Evolutionary conservation across 2,329 filamentous ascomycete genomes (phyloP).

Genomic region (Colletotrichum acutatum): DNA sequence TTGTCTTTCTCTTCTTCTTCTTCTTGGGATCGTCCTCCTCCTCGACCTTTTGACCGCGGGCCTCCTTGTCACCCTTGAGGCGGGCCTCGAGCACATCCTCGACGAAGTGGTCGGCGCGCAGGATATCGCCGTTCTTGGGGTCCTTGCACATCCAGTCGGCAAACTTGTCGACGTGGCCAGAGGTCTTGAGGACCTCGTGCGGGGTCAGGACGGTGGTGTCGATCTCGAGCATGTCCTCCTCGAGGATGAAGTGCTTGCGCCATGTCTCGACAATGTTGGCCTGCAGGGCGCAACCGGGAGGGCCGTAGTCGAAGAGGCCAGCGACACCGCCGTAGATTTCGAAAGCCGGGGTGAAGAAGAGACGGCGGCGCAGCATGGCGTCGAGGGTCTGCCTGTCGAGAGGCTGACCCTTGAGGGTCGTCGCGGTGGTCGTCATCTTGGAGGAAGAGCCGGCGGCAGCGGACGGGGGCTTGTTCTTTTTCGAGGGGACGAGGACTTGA

Average conservation of each 20-base stretch:
- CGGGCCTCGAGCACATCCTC: slow-evolving; percentile 91
- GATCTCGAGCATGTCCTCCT: slow-evolving; percentile 95
- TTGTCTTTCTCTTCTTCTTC: slow-evolving; percentile 88
- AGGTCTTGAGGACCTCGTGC: slow-evolving; percentile 92
- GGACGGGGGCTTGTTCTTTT: slow-evolving; percentile 14
- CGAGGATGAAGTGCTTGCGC: slow-evolving; percentile 92
- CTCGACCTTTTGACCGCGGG: slow-evolving; percentile 83
- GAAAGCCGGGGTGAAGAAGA: slow-evolving; percentile 96
- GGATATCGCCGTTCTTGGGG: slow-evolving; percentile 95
- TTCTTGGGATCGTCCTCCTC: slow-evolving; percentile 78
- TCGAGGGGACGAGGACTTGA: slow-evolving; percentile 28
- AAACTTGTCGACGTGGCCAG: slow-evolving; percentile 97
- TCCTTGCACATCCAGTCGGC: slow-evolving; percentile 99
- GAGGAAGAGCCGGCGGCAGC: background rate
- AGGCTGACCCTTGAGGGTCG: slow-evolving; percentile 88
- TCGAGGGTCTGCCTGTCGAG: slow-evolving; percentile 87
- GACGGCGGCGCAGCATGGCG: slow-evolving; percentile 84
- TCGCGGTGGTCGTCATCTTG: slow-evolving; percentile 65
- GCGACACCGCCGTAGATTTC: slow-evolving; percentile 93
- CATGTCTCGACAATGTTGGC: slow-evolving; percentile 89
- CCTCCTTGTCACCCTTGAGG: slow-evolving; percentile 91
- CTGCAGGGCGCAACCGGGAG: slow-evolving; percentile 86
- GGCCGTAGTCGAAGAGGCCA: slow-evolving; percentile 93
- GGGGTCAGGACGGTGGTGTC: slow-evolving; percentile 96
- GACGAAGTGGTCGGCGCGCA: slow-evolving; percentile 95